Base-by-base conservation (phyloP, 345 rosid species). In the Aurinia saxatilis region DNA sequence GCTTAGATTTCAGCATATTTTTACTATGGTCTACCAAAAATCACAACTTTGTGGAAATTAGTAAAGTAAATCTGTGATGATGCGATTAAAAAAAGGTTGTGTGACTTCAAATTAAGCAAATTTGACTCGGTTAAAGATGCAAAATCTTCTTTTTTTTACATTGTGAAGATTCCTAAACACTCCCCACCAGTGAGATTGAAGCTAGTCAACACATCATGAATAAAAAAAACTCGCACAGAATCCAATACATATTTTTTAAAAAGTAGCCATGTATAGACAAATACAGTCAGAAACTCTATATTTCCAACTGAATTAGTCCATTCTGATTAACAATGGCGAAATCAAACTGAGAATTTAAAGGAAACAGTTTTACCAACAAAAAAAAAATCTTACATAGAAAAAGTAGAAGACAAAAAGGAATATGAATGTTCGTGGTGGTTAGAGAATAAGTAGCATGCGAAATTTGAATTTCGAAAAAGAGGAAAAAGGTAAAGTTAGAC, bases 391-490 rank as follows among this genome's bases (percentile, higher is more conserved):
- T 50, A 34, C 15, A 9, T 35, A 2, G 21, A 25, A 41, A 50
- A 68, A 27, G 17, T 35, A 68, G 33, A n/a, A 42, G 48, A 27
- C 31, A 3, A 35, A 9, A 38, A 46, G 8, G n/a, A 37, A 34
- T 17, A 50, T 4, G 46, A 33, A 56, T 14, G 21, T 55, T 8
- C 1, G 9, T 55, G 6, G 30, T 27, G 30, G 30, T 27, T 27
- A 27, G 7, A 15, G 6, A 42, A 14, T 45, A 25, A 51, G 19
- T 36, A 38, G 46, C 15, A 45, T 63, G 46, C 58, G 51, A 65
- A 58, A 25, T 71, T 71, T 71, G 66, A 71, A 65, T 57, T 71
- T 57, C 39, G 55, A 71, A 71, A 70, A 40, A 14, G 27, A 42
- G n/a, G 5, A 35, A 63, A 52, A 21, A 57, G 35, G 65, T 31